Percentiles rank a stretch among this genome's conserved stretches.
Evolutionary conservation across 1,284 basidiomycete genomes (phyloP).

Genomic region (Sphaerobolus stellatus): DNA sequence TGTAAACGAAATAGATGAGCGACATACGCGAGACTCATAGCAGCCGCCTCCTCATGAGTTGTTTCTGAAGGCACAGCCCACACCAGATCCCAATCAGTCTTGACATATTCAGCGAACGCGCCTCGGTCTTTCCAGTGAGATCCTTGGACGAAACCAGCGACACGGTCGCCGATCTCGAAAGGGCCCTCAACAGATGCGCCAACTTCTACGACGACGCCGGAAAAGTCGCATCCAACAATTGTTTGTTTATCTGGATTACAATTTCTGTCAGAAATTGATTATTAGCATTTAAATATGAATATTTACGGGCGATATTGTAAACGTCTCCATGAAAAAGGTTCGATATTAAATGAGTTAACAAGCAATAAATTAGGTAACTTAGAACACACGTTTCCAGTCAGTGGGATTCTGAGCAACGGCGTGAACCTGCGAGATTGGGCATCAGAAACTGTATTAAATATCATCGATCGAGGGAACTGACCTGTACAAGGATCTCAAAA

Average conservation of each 20-base stretch:
- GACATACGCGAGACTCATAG: slow-evolving; percentile 37
- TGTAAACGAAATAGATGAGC: not conserved
- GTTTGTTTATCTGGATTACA: not conserved
- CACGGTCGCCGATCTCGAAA: slow-evolving; percentile 39
- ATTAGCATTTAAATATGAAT: not conserved
- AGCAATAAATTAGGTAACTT: not conserved
- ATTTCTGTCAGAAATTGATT: not conserved
- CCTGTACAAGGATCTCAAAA: slow-evolving; percentile 24
- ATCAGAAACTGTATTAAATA: not conserved
- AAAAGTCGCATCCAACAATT: slow-evolving; percentile 41
- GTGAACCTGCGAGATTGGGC: not conserved
- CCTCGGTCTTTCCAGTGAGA: slow-evolving; percentile 21
- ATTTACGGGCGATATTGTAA: slow-evolving; percentile 20
- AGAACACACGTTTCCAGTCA: slow-evolving; percentile 20
- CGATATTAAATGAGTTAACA: not conserved
- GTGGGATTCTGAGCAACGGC: slow-evolving; percentile 25
- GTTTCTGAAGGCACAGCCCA: slow-evolving; percentile 33
- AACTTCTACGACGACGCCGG: slow-evolving; percentile 37
- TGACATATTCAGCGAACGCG: slow-evolving; percentile 42
- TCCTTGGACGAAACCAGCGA: slow-evolving; percentile 43
- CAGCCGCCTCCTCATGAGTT: slow-evolving; percentile 35
- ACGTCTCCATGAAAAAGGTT: slow-evolving; percentile 6
- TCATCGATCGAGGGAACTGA: not conserved
- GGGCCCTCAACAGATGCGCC: slow-evolving; percentile 21
- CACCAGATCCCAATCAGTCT: slow-evolving; percentile 28